Evolutionary conservation across 73 alveolate species (phyloP).

Genomic region (Tetrahymena thermophila): DNA sequence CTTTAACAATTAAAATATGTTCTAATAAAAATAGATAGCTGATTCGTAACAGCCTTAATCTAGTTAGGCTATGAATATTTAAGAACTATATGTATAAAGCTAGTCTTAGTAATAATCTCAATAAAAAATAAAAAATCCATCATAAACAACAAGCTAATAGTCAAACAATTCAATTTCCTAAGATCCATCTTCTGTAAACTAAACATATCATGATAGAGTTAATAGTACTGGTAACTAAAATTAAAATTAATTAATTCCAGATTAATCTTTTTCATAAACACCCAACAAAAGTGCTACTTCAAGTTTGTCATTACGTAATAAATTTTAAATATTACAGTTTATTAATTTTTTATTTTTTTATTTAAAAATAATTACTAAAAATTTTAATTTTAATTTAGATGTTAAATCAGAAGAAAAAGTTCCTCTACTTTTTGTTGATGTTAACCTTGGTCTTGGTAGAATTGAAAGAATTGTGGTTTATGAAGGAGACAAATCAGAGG

Average conservation of each 20-base stretch:
- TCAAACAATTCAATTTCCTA: background rate
- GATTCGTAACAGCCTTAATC: background rate
- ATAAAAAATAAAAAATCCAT: background rate
- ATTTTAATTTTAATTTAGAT: background rate
- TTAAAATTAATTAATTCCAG: background rate
- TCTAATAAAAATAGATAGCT: background rate
- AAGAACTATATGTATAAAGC: background rate
- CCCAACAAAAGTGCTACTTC: background rate
- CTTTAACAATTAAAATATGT: background rate
- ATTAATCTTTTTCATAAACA: background rate
- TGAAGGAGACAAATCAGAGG: conserved; percentile 85
- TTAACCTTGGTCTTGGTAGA: conserved; percentile 86
- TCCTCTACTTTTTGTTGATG: conserved; percentile 84
- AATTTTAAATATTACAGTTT: background rate
- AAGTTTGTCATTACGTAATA: background rate
- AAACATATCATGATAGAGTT: background rate
- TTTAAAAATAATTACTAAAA: too few species aligned
- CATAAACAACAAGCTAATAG: background rate
- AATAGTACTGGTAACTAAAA: background rate
- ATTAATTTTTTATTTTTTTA: too few species aligned
- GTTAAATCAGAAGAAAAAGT: background rate
- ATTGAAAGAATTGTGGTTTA: conserved; percentile 82
- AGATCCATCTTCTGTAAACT: background rate
- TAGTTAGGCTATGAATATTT: background rate
- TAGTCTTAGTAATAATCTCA: background rate